phyloP scores from a whole-genome alignment of 163 green algal species.

The Chlamydomonas reinhardtii region DNA sequence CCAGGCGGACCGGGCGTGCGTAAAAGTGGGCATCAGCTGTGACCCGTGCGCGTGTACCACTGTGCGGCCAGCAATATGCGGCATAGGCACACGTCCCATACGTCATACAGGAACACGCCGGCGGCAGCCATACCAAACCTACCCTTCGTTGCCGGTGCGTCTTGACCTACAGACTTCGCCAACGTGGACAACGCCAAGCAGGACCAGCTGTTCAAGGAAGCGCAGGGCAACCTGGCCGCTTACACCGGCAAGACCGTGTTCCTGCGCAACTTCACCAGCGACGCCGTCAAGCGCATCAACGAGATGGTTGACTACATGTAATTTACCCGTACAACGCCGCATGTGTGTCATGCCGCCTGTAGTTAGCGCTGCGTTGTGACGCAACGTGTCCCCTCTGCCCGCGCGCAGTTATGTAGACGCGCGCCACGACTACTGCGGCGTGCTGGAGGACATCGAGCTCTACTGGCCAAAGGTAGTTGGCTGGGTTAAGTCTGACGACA shows the following conservation, averaged over 20 bases:
- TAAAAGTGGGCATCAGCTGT: too few species aligned
- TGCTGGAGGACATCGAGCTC: neutral
- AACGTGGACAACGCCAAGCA: neutral
- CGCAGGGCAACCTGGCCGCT: neutral
- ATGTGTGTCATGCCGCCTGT: too few species aligned
- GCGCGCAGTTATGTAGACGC: neutral
- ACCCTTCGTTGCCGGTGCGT: neutral
- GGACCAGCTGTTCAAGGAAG: neutral
- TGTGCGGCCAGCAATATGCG: too few species aligned
- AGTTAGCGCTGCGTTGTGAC: too few species aligned
- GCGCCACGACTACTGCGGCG: slow-evolving; percentile 20
- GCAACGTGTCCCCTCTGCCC: too few species aligned
- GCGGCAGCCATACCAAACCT: too few species aligned
- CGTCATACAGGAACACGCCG: too few species aligned
- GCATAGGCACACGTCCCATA: too few species aligned
- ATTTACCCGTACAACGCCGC: too few species aligned
- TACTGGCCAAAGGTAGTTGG: slow-evolving; percentile 4
- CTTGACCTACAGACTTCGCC: neutral
- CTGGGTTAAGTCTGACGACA: too few species aligned
- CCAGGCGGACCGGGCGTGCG: too few species aligned
- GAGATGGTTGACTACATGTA: neutral
- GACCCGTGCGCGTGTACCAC: too few species aligned
- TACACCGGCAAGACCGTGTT: neutral
- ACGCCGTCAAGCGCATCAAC: neutral
- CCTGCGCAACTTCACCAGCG: neutral